These are phyloP conservation scores for Anthostomella pinea DNA, from an alignment of 2,329 filamentous ascomycete species.

Conservation along the genomic window DNA sequence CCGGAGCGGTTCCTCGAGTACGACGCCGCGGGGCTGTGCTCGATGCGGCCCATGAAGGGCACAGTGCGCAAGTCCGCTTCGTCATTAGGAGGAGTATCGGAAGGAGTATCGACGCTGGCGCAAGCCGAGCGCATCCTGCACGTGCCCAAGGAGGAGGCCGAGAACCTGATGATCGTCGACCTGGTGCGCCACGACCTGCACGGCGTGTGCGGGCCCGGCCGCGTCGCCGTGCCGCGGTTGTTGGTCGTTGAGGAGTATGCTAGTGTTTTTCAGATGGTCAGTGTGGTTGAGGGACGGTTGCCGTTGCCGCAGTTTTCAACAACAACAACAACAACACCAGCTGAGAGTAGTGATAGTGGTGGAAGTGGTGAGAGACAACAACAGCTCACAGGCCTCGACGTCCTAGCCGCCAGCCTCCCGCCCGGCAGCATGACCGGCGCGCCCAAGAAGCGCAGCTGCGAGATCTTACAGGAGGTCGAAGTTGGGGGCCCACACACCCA, in stretches of 20 bases:
- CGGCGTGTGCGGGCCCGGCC: constrained; percentile 72
- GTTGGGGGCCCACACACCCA: constrained; percentile 16
- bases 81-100: constrained; percentile 22
- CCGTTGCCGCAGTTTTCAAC: too few relatives aligned
- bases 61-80: constrained; percentile 71
- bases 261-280: constrained; percentile 88
- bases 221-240: constrained; percentile 72
- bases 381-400: constrained; percentile 65
- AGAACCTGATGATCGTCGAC: constrained; percentile 98
- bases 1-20: constrained; percentile 82
- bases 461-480: constrained; percentile 73
- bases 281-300: constrained; percentile 73
- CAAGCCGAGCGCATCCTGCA: constrained; percentile 72
- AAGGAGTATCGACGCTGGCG: constrained; percentile 61
- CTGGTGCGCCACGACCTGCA: constrained; percentile 92
- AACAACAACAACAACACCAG: too few relatives aligned
- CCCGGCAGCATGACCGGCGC: constrained; percentile 96
- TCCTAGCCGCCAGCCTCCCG: constrained; percentile 74
- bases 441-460: constrained; percentile 88
- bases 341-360: too few relatives aligned
- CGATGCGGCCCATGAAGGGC: constrained; percentile 94
- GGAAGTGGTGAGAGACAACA: too few relatives aligned
- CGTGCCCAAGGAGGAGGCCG: constrained; percentile 84
- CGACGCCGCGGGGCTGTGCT: constrained; percentile 53
- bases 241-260: constrained; percentile 89